Evolutionary conservation across 2,329 filamentous ascomycete species (phyloP), one percentile per base, ranked within the genome.

Genomic region (Dactylellina drechsleri): DNA sequence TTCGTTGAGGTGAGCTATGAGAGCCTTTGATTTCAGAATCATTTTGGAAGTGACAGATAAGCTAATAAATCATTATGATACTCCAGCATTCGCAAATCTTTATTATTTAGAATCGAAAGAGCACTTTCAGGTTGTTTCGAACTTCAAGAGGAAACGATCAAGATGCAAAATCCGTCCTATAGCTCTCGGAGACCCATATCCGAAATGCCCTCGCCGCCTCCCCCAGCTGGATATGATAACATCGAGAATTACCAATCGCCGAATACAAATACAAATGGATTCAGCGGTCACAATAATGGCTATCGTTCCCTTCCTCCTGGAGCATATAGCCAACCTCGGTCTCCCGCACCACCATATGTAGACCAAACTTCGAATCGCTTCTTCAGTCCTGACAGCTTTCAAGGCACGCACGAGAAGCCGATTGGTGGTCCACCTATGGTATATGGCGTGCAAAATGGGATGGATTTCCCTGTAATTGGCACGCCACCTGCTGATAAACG

Each of bases 341-440:
- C 57, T 18, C 57, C 57, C 2, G 57, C 47, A 5, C 40, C 52
- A 28, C 28, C 59, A 18, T 47, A 47, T n/a, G 31, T 36, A 36
- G 31, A 36, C 31, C 43, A 47, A 47, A 13, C 43, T 4, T 18
- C 43, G 13, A 23, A 13, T 18, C 67, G 47, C 6, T 47, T 47
- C n/a, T 26, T 49, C 23, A n/a, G 13, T 6, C 61, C 54, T 10
- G 47, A 56, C 49, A n/a, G 4, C 4, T 31, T 18, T 10, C 40
- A 49, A 5, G 2, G 36, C 43, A 7, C 16, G 43, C 47, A 52
- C 23, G 57, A 59, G 23, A 67, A 75, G 23, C 64, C 58, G 2
- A 53, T 68, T 36, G 65, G 54, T 3, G 54, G 54, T 8, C 41
- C 52, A 5, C 64, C 64, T 5, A 8, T 59, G 12, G 61, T 54